phyloP scores from a whole-genome alignment of 2,329 filamentous ascomycete species.

The Fusarium domesticum region DNA sequence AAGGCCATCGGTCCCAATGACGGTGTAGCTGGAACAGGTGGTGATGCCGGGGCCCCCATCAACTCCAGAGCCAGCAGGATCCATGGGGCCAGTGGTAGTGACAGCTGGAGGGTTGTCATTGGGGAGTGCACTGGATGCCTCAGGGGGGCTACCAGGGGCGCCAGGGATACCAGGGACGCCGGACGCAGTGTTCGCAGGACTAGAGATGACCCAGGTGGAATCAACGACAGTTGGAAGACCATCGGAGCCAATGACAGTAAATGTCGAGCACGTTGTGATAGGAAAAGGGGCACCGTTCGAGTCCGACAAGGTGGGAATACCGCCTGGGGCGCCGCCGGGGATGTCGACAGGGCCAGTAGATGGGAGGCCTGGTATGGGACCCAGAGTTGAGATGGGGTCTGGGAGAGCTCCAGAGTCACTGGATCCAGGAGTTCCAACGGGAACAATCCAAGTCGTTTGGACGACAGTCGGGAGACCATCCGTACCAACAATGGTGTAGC shows the following conservation, averaged over 20 bases:
- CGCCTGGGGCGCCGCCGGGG: not conserved
- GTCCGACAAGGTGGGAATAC: conserved; percentile 1
- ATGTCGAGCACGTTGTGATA: conserved; percentile 29
- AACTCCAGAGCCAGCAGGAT: conserved; percentile 5
- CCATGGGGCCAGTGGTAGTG: conserved; percentile 9
- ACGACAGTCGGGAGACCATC: conserved; percentile 23
- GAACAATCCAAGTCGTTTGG: conserved; percentile 20
- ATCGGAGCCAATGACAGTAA: conserved; percentile 28
- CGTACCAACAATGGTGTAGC: conserved; percentile 20
- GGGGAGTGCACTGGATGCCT: conserved; percentile 16
- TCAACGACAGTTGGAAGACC: conserved; percentile 31
- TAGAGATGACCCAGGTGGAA: conserved; percentile 32
- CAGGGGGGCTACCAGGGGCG: conserved; percentile 7
- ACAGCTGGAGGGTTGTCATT: conserved; percentile 11
- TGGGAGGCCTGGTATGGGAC: conserved; percentile 5
- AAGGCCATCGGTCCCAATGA: conserved; percentile 22
- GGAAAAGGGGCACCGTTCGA: conserved; percentile 1
- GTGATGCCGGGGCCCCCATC: conserved; percentile 12
- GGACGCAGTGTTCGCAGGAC: conserved; percentile 21
- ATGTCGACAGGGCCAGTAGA: conserved; percentile 7
- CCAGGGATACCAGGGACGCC: conserved; percentile 9
- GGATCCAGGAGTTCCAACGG: conserved; percentile 7
- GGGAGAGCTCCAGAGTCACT: conserved; percentile 5
- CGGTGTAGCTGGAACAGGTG: conserved; percentile 27
- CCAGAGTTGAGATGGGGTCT: conserved; percentile 5